Percentiles rank a stretch among this genome's conserved stretches.
Conservation (phyloP, 148 eudicot genomes). For the Simmondsia chinensis region DNA sequence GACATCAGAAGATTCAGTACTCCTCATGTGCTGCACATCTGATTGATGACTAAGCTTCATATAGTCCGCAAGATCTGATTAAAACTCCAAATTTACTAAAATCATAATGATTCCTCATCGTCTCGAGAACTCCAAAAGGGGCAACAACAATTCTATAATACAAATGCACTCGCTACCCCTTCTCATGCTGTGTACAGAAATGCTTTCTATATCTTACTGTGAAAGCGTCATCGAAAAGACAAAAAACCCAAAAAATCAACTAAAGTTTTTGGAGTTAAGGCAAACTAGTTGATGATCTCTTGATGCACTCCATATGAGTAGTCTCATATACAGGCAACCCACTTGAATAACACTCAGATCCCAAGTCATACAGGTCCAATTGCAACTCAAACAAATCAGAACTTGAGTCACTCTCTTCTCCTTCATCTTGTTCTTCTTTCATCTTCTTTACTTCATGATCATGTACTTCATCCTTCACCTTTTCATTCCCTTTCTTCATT, state of each 20-base stretch:
- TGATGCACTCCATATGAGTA: conserved; percentile 58
- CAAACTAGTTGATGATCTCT: conserved; percentile 31
- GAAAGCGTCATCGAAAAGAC: not conserved
- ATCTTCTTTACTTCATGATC: conserved; percentile 11
- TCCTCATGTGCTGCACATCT: too few species aligned
- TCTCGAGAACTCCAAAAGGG: too few species aligned
- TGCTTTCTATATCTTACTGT: too few species aligned
- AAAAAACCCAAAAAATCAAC: conserved; percentile 5
- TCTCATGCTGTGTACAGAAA: too few species aligned
- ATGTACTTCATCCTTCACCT: conserved; percentile 5
- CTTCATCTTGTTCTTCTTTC: conserved; percentile 29
- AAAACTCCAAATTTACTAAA: too few species aligned
- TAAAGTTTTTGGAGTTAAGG: conserved; percentile 27
- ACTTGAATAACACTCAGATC: conserved; percentile 38
- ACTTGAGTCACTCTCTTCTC: conserved; percentile 65
- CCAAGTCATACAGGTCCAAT: conserved; percentile 30
- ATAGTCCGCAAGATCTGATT: too few species aligned
- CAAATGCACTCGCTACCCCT: too few species aligned
- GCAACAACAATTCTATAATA: too few species aligned
- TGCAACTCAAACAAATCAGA: conserved; percentile 68
- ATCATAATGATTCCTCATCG: too few species aligned
- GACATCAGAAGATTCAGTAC: too few species aligned
- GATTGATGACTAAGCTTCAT: too few species aligned
- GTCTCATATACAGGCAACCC: conserved; percentile 69
- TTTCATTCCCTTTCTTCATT: too few species aligned